phyloP scores from a whole-genome alignment of 2,329 filamentous ascomycete genomes.

The Pseudogymnoascus sp. region DNA sequence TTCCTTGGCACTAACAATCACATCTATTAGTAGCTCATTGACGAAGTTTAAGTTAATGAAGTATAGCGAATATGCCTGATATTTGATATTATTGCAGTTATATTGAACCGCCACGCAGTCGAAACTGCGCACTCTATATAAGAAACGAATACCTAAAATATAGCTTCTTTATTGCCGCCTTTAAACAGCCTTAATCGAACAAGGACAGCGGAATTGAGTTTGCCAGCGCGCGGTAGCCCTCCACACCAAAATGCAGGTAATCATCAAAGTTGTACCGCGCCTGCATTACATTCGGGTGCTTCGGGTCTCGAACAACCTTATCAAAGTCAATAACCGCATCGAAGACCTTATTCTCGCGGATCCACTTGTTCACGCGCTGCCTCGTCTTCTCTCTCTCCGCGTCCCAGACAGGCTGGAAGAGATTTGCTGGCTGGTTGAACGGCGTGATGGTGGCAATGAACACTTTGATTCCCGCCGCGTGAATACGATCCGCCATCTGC shows the following conservation, averaged over 20 bases:
- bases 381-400: constrained; percentile 47
- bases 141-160: background rate
- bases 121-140: background rate
- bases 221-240: constrained; percentile 50
- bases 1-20: background rate
- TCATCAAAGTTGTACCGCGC: constrained; percentile 49
- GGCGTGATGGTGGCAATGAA: constrained; percentile 55
- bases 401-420: constrained; percentile 41
- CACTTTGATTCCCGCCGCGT: constrained; percentile 44
- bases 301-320: constrained; percentile 41
- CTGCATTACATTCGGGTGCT: constrained; percentile 38
- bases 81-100: background rate
- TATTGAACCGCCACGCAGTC: background rate
- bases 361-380: constrained; percentile 51
- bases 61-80: background rate
- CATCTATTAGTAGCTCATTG: background rate
- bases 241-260: constrained; percentile 51
- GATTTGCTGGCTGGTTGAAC: constrained; percentile 37
- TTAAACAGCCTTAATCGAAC: constrained; percentile 30
- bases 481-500: constrained; percentile 49
- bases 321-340: constrained; percentile 59
- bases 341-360: constrained; percentile 46
- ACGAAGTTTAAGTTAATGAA: background rate
- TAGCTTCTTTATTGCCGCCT: background rate
- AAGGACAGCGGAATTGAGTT: constrained; percentile 45